Evolutionary conservation across 495 filamentous ascomycete genomes (phyloP), one percentile per base, ranked within the genome.

Genomic region (Trichodelitschia bisporula): DNA sequence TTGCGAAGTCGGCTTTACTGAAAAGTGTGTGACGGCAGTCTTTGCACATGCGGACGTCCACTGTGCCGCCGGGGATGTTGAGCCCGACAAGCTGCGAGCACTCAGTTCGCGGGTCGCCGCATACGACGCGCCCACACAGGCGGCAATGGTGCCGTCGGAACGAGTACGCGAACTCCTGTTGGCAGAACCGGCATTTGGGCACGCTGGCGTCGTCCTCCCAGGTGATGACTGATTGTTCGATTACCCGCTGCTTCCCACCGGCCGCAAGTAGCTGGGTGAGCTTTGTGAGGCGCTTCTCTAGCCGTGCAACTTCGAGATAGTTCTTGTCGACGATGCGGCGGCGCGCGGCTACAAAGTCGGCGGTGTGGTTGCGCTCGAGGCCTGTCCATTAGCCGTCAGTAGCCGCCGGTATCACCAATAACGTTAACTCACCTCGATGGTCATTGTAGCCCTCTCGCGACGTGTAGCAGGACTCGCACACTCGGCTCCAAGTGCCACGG

Each of bases 401-500:
- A n/a, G n/a, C n/a, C n/a, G n/a, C n/a, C n/a, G n/a, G n/a, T n/a
- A n/a, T n/a, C n/a, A n/a, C n/a, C n/a, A n/a, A n/a, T n/a, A n/a
- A n/a, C n/a, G n/a, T n/a, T n/a, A 30, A 3, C 35, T 4, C 20
- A 60, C 72, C 82, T 32, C 63, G 64, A 38, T 82, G 75, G 42
- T 95, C 84, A 45, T 83, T 92, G 49, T 95, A 97, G 2, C 89
- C 89, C 20, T 83, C 79, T 37, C 89, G 61, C 13, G 77, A 86
- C 54, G 92, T 95, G 52, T 84, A 97, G 49, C 86, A 97, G 16
- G 86, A 95, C 51, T 95, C 89, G 46, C 86, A 97, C 3, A 92
- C 83, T 19, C 86, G 54, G 43, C 77, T 89, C 86, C 86, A 97
- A 33, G 83, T 61, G 1, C 86, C 86, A 37, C 89, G 55, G 0